Percentiles rank a stretch among this genome's conserved stretches.
Evolutionary conservation across 1,284 basidiomycete species (phyloP).

Genomic region (Amanita bisporigera): DNA sequence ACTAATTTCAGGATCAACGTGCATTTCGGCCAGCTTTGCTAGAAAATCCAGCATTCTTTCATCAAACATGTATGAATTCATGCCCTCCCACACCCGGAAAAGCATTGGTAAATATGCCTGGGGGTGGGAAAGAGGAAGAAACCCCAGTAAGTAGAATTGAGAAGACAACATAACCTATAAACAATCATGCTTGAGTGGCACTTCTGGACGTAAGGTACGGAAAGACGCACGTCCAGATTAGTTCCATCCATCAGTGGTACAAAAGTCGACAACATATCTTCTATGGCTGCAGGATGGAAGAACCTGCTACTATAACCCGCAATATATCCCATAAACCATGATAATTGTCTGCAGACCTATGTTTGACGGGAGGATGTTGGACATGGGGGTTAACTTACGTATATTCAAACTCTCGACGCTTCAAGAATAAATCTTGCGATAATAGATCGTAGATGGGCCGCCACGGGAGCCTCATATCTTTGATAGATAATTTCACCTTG

Average conservation of each 20-base stretch:
- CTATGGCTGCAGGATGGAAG: slow-evolving; percentile 88
- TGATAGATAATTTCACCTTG: slow-evolving; percentile 76
- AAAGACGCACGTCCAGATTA: slow-evolving; percentile 66
- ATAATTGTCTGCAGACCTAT: slow-evolving; percentile 61
- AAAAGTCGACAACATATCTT: slow-evolving; percentile 89
- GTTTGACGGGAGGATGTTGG: slow-evolving; percentile 9
- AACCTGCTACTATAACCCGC: slow-evolving; percentile 85
- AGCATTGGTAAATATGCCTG: slow-evolving; percentile 83
- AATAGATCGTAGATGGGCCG: slow-evolving; percentile 84
- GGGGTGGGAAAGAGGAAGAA: slow-evolving; percentile 79
- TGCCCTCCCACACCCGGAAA: slow-evolving; percentile 81
- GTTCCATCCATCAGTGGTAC: slow-evolving; percentile 79
- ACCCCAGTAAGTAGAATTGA: slow-evolving; percentile 83
- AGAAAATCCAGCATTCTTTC: slow-evolving; percentile 81
- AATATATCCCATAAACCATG: slow-evolving; percentile 87
- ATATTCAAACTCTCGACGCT: slow-evolving; percentile 81
- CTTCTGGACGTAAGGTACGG: background rate
- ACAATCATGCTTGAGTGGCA: slow-evolving; percentile 10
- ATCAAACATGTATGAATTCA: slow-evolving; percentile 86
- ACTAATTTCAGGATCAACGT: slow-evolving; percentile 74
- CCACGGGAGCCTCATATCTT: slow-evolving; percentile 91
- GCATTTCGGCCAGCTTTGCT: slow-evolving; percentile 71
- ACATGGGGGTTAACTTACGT: slow-evolving; percentile 52
- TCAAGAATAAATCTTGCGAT: slow-evolving; percentile 83
- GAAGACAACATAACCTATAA: slow-evolving; percentile 73